phyloP scores from a whole-genome alignment of 768 basidiomycete genomes.

The Leucocoprinus sp. region DNA sequence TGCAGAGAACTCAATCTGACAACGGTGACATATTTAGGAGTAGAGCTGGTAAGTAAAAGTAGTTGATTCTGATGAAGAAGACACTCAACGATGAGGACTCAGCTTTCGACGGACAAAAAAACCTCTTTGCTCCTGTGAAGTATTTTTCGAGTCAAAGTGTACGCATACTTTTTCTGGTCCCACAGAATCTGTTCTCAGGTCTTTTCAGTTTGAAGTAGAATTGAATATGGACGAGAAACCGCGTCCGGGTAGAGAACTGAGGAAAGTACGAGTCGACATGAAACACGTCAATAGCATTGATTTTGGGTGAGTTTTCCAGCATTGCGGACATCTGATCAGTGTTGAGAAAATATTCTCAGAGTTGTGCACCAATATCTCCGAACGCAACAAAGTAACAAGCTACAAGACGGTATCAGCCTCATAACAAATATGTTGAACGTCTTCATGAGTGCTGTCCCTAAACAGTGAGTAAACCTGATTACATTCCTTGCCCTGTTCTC shows the following conservation, averaged over 20 bases:
- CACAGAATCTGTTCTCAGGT: too few relatives aligned
- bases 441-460: slow-evolving; percentile 25
- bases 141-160: slow-evolving; percentile 14
- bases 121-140: slow-evolving; percentile 20
- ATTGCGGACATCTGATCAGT: too few relatives aligned
- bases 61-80: background rate
- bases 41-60: slow-evolving; percentile 20
- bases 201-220: slow-evolving; percentile 2
- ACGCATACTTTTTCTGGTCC: background rate
- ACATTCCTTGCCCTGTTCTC: background rate
- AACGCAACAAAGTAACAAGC: background rate
- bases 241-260: background rate
- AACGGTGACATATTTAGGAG: slow-evolving; percentile 19
- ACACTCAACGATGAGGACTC: background rate
- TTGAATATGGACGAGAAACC: background rate
- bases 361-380: slow-evolving; percentile 4
- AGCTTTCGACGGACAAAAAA: slow-evolving; percentile 29
- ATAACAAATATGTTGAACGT: slow-evolving; percentile 27
- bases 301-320: slow-evolving; percentile 15
- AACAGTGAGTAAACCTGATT: slow-evolving; percentile 17
- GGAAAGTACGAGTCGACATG: slow-evolving; percentile 14
- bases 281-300: slow-evolving; percentile 19
- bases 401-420: slow-evolving; percentile 4
- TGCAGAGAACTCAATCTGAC: slow-evolving; percentile 23
- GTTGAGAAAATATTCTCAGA: background rate